Evolutionary conservation across 1,139 yeast genomes (phyloP), one percentile per base, ranked within the genome.

Genomic region (Taphrina flavorubra): DNA sequence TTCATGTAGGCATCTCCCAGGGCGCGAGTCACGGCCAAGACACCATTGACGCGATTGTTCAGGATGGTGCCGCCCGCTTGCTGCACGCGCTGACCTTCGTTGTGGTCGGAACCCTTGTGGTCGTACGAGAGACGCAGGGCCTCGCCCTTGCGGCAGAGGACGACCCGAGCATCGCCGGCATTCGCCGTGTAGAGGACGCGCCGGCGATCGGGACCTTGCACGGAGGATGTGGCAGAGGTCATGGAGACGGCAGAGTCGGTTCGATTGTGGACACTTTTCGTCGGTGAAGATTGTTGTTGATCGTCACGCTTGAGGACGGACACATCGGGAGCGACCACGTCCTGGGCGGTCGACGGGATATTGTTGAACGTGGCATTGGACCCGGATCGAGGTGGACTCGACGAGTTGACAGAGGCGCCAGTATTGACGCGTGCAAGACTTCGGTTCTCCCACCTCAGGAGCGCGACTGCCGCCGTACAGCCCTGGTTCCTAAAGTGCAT

Each of bases 1-100:
- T 95, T 96, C 87, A 94, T 89, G 78, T 91, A 92, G 20, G 88
- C 84, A 78, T 94, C 99, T n/a, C 99, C 99, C 55, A 94, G 82
- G 1, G 98, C 89, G 71, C 99, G 82, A 1, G 97, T 91, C 18
- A 94, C 97, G 0, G 99, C 98, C 68, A 95, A 82, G 76, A 95
- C 92, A 6, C 99, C 99, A 77, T 92, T 94, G 49, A 94, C 99
- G 73, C 99, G 84, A 74, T 91, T 89, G 75, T 91, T 91, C 84
- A 95, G 85, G 70, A 94, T 86, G 47, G 94, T 79, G 0, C 99
- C 99, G 1, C 99, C 99, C 5, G 85, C 82, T 65, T 86, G 84
- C 68, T 86, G 84, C 20, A 94, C 88, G 72, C 99, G 83, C 73
- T 84, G 85, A 70, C 88, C 85, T 76, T 94, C 99, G 75, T 86